Evolutionary conservation across 345 rosid genomes (phyloP).

Genomic region (Eucalyptus lansdowneana): DNA sequence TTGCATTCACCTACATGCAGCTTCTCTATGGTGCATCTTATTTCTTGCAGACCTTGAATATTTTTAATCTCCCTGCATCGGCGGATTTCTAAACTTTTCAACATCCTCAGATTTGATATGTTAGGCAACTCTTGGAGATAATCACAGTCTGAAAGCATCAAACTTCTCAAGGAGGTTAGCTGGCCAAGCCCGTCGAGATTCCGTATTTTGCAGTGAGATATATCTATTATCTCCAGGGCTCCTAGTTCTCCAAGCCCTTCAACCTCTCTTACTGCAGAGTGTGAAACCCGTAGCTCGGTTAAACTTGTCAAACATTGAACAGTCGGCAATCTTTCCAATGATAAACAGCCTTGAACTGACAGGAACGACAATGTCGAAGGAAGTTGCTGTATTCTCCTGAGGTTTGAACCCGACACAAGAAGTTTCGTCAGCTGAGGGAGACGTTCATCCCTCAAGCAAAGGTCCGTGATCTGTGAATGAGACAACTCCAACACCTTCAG

Average conservation of each 20-base stretch:
- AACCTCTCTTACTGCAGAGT: neutral
- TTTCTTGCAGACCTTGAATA: neutral
- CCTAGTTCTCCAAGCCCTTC: neutral
- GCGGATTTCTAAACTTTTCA: neutral
- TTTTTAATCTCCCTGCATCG: neutral
- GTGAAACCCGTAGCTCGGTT: fast-evolving
- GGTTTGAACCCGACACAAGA: neutral
- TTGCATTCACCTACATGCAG: too few species aligned
- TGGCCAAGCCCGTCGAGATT: neutral
- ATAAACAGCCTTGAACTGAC: neutral
- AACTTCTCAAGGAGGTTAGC: neutral
- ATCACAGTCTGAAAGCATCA: neutral
- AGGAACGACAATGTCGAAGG: fast-evolving
- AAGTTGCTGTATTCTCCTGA: neutral
- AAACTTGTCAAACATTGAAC: neutral
- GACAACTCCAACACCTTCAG: neutral
- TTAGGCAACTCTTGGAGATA: neutral
- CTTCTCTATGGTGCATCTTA: fast-evolving
- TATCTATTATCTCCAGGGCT: neutral
- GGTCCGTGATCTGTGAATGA: neutral
- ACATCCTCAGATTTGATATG: neutral
- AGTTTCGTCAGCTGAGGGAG: neutral
- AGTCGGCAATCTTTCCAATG: neutral
- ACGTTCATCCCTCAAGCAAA: fast-evolving
- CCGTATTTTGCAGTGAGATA: neutral